Conservation (phyloP, 2,329 filamentous ascomycete genomes). For the Neofusicoccum kwambonambiense region DNA sequence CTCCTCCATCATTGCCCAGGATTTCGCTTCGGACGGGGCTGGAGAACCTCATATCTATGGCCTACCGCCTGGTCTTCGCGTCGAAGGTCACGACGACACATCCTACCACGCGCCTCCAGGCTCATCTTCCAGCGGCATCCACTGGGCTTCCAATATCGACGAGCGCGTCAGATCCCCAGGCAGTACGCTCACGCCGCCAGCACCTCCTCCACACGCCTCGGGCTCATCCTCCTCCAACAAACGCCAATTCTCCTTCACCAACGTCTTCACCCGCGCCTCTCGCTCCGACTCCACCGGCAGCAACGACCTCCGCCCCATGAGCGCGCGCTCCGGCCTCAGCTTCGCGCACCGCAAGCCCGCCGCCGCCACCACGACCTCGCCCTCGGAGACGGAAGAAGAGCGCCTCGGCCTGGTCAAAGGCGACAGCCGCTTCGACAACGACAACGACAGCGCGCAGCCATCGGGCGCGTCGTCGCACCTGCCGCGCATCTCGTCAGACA, state of each 20-base stretch:
- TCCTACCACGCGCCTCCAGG: constrained; percentile 40
- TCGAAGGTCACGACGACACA: constrained; percentile 44
- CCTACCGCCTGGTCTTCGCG: constrained; percentile 41
- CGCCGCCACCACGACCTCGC: constrained; percentile 36
- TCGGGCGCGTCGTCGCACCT: background rate
- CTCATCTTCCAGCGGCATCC: constrained; percentile 22
- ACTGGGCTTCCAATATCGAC: constrained; percentile 40
- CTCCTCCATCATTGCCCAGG: constrained; percentile 1
- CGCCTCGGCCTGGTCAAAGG: constrained; percentile 78
- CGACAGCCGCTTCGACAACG: constrained; percentile 41
- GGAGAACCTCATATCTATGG: constrained; percentile 49
- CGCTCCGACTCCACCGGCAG: constrained; percentile 27
- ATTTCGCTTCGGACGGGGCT: constrained; percentile 15
- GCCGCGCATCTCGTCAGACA: background rate
- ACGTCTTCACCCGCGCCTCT: constrained; percentile 63
- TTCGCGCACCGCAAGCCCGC: constrained; percentile 22
- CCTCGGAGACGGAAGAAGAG: constrained; percentile 71
- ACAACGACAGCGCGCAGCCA: background rate
- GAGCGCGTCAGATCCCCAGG: constrained; percentile 43
- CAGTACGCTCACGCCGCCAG: constrained; percentile 52
- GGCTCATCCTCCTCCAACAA: constrained; percentile 43
- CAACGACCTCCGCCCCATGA: constrained; percentile 5
- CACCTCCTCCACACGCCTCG: constrained; percentile 55
- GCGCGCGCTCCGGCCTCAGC: constrained; percentile 29
- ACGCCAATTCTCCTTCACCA: constrained; percentile 90